These are phyloP conservation scores for Xylaria scruposa DNA, from an alignment of 495 filamentous ascomycete species.

Conservation along the genomic window DNA sequence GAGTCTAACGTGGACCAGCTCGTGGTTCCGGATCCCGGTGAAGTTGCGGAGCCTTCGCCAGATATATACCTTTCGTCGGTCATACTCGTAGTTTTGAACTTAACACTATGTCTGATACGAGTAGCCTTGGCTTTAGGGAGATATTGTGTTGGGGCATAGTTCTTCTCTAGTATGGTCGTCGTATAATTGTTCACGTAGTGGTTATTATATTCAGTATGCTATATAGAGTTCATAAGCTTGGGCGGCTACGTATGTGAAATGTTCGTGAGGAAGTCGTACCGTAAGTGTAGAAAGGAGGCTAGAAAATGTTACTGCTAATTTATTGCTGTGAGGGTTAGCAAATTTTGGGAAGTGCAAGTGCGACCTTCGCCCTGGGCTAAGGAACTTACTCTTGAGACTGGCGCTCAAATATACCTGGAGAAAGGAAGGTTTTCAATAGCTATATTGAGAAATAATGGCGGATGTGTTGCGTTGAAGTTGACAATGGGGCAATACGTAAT, in stretches of 20 bases:
- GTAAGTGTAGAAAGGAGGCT: not conserved
- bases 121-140: not conserved
- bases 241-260: not conserved
- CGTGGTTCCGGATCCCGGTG: not conserved
- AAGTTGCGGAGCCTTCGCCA: not conserved
- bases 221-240: not conserved
- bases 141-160: not conserved
- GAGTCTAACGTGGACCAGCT: not conserved
- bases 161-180: not conserved
- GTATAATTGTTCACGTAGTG: not conserved
- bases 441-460: not conserved
- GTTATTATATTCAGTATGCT: not conserved
- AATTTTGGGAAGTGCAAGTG: not conserved
- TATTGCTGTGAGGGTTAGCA: too few relatives aligned
- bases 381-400: not conserved
- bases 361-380: not conserved
- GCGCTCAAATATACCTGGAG: not conserved
- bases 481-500: not conserved
- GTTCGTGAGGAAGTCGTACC: not conserved
- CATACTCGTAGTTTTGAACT: not conserved
- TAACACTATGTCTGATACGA: not conserved
- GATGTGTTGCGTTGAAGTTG: not conserved
- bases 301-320: not conserved
- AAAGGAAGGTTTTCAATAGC: not conserved
- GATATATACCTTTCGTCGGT: not conserved